Evolutionary conservation across 306 rosid genomes (phyloP).

Genomic region (Ammopiptanthus mongolicus): DNA sequence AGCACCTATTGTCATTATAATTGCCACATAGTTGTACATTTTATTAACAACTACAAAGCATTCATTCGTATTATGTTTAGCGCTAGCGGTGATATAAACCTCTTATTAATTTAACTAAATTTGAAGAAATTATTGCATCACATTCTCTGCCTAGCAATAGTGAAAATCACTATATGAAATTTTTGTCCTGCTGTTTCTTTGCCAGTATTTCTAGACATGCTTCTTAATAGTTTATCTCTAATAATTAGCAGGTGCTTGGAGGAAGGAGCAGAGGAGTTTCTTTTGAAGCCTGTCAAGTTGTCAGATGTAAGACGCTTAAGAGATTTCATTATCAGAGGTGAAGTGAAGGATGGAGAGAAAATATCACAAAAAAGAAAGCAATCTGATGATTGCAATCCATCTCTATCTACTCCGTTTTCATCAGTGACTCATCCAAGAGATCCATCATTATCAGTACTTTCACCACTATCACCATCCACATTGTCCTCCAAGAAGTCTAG

Average conservation of each 20-base stretch:
- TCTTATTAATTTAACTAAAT: neutral
- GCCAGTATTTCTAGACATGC: neutral
- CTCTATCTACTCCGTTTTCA: slow-evolving; percentile 19
- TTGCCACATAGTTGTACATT: neutral
- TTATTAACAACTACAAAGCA: neutral
- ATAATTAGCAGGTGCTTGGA: slow-evolving; percentile 65
- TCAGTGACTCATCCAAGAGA: slow-evolving; percentile 33
- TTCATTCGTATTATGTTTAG: neutral
- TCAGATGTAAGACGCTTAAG: slow-evolving; percentile 78
- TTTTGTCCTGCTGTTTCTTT: neutral
- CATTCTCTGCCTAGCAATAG: neutral
- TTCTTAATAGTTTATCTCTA: neutral
- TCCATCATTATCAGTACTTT: slow-evolving; percentile 17
- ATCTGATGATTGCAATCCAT: slow-evolving; percentile 27
- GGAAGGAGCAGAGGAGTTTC: slow-evolving; percentile 95
- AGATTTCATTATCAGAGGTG: slow-evolving; percentile 60
- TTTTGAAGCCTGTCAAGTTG: slow-evolving; percentile 81
- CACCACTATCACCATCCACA: slow-evolving; percentile 20
- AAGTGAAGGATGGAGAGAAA: slow-evolving; percentile 42
- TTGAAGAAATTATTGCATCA: neutral
- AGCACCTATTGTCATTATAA: neutral
- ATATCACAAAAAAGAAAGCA: slow-evolving; percentile 34
- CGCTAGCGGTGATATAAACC: neutral
- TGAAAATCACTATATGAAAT: neutral
- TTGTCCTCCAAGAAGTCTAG: slow-evolving; percentile 52